Evolutionary conservation across 2,329 filamentous ascomycete species (phyloP).

Genomic region (Colletotrichum tropicale): DNA sequence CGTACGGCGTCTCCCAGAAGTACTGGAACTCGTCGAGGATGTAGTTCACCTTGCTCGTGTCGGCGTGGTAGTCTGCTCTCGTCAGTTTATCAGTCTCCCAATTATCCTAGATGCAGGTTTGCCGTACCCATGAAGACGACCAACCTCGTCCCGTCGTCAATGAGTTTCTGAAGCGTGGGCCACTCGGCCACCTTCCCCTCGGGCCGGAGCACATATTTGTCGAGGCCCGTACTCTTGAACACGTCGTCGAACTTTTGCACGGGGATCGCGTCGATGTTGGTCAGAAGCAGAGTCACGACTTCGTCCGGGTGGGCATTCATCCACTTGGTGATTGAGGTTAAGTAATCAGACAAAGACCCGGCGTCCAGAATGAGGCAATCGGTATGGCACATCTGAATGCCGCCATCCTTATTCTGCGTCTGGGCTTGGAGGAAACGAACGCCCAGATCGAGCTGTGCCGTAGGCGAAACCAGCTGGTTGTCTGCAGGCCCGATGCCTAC

Average conservation of each 20-base stretch:
- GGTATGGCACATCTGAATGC: slow-evolving; percentile 68
- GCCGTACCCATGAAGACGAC: slow-evolving; percentile 71
- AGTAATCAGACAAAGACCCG: slow-evolving; percentile 59
- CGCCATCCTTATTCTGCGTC: slow-evolving; percentile 57
- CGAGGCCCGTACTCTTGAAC: slow-evolving; percentile 61
- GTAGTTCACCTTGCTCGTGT: slow-evolving; percentile 58
- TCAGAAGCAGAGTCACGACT: slow-evolving; percentile 67
- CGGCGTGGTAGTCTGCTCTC: slow-evolving; percentile 59
- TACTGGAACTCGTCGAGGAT: slow-evolving; percentile 68
- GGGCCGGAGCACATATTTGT: slow-evolving; percentile 60
- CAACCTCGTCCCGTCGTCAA: slow-evolving; percentile 65
- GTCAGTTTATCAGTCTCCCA: slow-evolving; percentile 14
- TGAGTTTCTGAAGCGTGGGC: slow-evolving; percentile 74
- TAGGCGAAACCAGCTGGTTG: slow-evolving; percentile 66
- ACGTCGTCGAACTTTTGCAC: slow-evolving; percentile 58
- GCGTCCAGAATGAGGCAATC: slow-evolving; percentile 63
- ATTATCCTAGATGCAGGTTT: accelerated
- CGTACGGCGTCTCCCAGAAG: slow-evolving; percentile 76
- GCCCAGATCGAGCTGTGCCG: slow-evolving; percentile 63
- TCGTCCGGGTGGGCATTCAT: slow-evolving; percentile 63
- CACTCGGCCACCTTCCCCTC: slow-evolving; percentile 49
- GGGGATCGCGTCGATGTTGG: slow-evolving; percentile 63
- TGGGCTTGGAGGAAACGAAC: slow-evolving; percentile 70
- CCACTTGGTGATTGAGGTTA: slow-evolving; percentile 64
- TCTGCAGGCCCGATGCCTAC: slow-evolving; percentile 57